Base-by-base conservation (phyloP, 164 flowering plant genomes). In the Vitis cinerea region DNA sequence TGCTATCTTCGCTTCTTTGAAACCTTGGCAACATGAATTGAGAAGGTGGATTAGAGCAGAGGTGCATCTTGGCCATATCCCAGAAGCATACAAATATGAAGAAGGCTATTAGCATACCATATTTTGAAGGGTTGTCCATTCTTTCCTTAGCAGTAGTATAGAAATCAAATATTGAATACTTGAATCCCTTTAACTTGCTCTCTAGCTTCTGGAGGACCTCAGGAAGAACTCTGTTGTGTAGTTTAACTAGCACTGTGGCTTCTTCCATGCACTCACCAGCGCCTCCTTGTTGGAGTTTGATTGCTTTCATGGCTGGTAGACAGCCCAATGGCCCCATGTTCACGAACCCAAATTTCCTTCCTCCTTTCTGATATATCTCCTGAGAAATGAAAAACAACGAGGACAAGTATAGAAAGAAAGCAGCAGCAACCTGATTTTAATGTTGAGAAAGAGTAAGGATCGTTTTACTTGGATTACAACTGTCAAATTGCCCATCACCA, bases 401-500 rank as follows among this genome's bases (percentile, higher is more conserved):
- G 17, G 4, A 27, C 61, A 16, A 17, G 44, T 3, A 37, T 4
- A 37, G 44, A 37, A 37, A 6, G 7, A 37, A 37, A 37, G 44
- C 2, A 37, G 44, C 44, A 37, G 44, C 44, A 37, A 6, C 7
- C 44, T 3, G 4, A 37, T 3, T 37, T 37, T 37, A 4, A 37
- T 37, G 44, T 37, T 0, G 0, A 37, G 44, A 37, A 37, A 37
- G 44, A 37, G 44, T 37, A 37, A 37, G 44, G 44, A 37, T 37
- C 4, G 44, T 7, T 10, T 52, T 75, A 75, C 78, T 53, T 75
- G 49, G 44, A 75, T 65, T 4, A 37, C 71, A 15, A 13, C 29
- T 1, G 74, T 70, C 30, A 37, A 19, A 53, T 71, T 75, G 50
- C 82, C 82, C 12, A 76, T 48, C 17, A 76, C 77, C 72, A 66